These are phyloP conservation scores for Cymbidium sinense DNA, from an alignment of 106 monocot species.

Conservation along the genomic window DNA sequence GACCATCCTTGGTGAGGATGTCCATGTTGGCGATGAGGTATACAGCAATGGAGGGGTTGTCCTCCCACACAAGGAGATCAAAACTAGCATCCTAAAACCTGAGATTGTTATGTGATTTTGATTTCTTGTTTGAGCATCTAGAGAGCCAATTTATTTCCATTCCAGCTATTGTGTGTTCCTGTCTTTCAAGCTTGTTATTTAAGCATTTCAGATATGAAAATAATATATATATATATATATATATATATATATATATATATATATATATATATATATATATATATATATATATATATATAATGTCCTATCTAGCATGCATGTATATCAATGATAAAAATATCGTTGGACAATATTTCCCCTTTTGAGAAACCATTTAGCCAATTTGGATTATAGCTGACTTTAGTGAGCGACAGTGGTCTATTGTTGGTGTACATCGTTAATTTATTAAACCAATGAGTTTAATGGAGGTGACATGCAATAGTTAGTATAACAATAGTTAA, in stretches of 20 bases:
- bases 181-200: background rate
- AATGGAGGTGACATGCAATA: no score
- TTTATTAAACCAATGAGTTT: no score
- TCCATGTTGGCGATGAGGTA: conserved; percentile 70
- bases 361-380: background rate
- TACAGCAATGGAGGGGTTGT: conserved; percentile 73
- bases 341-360: no score
- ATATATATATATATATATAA: no score
- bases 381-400: no score
- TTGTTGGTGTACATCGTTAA: no score
- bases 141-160: background rate
- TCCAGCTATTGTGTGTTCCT: background rate
- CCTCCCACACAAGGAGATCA: conserved; percentile 84
- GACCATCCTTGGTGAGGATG: conserved; percentile 72
- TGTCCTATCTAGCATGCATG: background rate
- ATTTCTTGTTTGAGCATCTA: background rate
- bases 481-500: background rate
- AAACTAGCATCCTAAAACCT: conserved; percentile 58
- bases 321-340: no score
- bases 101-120: conserved; percentile 40
- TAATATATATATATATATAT: no score
- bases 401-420: no score
- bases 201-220: background rate
- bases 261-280: no score
- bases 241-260: no score